Conservation (phyloP, 2,329 filamentous ascomycete genomes). For the Fusarium guadeloupense region DNA sequence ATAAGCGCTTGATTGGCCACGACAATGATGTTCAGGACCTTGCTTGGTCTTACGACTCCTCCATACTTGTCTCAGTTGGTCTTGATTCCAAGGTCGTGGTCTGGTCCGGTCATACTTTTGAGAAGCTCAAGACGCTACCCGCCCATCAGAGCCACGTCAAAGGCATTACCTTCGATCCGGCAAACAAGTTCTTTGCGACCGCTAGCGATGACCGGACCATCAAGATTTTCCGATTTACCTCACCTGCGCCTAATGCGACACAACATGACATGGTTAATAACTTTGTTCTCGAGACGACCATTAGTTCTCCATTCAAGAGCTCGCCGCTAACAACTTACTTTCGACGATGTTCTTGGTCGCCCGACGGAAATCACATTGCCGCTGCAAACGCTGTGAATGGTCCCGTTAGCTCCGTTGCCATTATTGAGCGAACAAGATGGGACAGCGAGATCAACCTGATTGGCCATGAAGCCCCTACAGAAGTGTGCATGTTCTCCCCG, state of each 20-base stretch:
- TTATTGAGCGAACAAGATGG: constrained; percentile 91
- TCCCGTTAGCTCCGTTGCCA: constrained; percentile 95
- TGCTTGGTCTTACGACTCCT: constrained; percentile 96
- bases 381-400: constrained; percentile 97
- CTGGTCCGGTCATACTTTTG: constrained; percentile 97
- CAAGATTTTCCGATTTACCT: constrained; percentile 94
- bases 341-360: constrained; percentile 94
- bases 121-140: constrained; percentile 93
- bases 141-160: constrained; percentile 98
- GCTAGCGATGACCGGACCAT: constrained; percentile 97
- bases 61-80: constrained; percentile 93
- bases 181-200: constrained; percentile 99
- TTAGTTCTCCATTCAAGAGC: constrained; percentile 84
- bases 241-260: constrained; percentile 88
- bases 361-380: constrained; percentile 95
- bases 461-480: constrained; percentile 94
- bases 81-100: constrained; percentile 98
- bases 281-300: constrained; percentile 93
- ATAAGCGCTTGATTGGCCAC: constrained; percentile 91
- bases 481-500: constrained; percentile 97
- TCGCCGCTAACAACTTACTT: constrained; percentile 98
- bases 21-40: constrained; percentile 99
- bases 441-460: constrained; percentile 97
- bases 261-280: constrained; percentile 97
- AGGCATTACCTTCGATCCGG: constrained; percentile 97